Evolutionary conservation across 495 filamentous ascomycete species (phyloP).

Genomic region (Trichoderma parareesei): DNA sequence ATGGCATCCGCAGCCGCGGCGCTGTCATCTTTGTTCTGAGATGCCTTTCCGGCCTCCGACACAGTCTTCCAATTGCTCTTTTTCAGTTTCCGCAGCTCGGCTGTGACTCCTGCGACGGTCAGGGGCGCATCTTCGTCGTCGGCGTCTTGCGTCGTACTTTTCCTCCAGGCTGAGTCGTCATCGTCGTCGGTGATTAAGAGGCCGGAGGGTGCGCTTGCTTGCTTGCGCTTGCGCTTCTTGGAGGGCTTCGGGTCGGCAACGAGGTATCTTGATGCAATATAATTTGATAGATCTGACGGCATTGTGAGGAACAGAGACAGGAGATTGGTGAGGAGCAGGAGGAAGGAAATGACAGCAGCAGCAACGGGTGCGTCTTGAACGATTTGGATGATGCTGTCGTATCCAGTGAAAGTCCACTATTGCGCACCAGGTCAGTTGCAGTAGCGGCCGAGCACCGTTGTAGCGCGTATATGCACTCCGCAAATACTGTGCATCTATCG

Average conservation of each 20-base stretch:
- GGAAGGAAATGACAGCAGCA: neutral
- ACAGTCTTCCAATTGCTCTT: slow-evolving; percentile 72
- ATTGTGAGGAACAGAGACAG: slow-evolving; percentile 20
- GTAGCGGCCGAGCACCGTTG: no score
- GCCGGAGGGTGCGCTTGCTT: slow-evolving; percentile 47
- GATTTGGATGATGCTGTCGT: no score
- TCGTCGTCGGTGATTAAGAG: slow-evolving; percentile 89
- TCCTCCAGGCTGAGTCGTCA: slow-evolving; percentile 62
- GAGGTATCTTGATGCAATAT: slow-evolving; percentile 93
- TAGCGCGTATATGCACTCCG: neutral
- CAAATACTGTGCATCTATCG: neutral
- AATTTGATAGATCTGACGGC: slow-evolving; percentile 66
- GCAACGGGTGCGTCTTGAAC: neutral
- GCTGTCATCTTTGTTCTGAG: slow-evolving; percentile 34
- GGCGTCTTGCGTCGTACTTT: slow-evolving; percentile 30
- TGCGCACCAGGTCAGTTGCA: no score
- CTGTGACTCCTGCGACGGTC: slow-evolving; percentile 43
- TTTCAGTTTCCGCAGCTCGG: slow-evolving; percentile 72
- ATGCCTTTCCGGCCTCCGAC: slow-evolving; percentile 36
- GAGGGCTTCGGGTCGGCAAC: slow-evolving; percentile 62
- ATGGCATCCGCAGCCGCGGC: slow-evolving; percentile 74
- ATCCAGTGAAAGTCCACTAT: no score
- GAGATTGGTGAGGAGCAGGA: neutral
- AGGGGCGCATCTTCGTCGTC: slow-evolving; percentile 32
- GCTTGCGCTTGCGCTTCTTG: slow-evolving; percentile 81